Percentiles rank a stretch among this genome's conserved stretches.
phyloP scores from a whole-genome alignment of 371 early-diverging fungal genomes.

The Rhizomucor miehei region DNA sequence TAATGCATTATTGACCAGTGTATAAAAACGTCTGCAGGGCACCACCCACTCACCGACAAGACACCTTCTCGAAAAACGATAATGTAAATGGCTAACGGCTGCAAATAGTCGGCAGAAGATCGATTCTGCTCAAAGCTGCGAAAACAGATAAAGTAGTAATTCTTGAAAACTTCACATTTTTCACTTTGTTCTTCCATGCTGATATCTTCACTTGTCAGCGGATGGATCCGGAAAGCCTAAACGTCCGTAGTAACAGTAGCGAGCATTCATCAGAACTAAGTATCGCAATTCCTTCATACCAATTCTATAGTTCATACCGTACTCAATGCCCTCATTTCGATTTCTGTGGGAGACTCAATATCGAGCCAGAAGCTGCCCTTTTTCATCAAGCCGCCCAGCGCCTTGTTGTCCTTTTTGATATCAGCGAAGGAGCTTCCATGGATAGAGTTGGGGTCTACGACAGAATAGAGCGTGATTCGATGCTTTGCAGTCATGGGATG shows the following conservation, averaged over 20 bases:
- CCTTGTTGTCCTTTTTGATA: conserved; percentile 23
- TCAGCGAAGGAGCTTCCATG: conserved; percentile 37
- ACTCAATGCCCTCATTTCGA: conserved; percentile 67
- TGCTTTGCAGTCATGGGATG: too few species aligned
- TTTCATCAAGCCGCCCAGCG: conserved; percentile 32
- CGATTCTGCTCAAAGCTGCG: conserved; percentile 72
- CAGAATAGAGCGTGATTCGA: conserved; percentile 39
- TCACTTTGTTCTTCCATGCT: conserved; percentile 87
- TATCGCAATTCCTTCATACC: too few species aligned
- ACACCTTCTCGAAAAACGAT: conserved; percentile 79
- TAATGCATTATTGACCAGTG: not conserved
- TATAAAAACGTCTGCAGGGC: not conserved
- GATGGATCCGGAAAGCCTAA: conserved; percentile 76
- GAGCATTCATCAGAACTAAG: too few species aligned
- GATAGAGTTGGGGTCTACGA: conserved; percentile 29
- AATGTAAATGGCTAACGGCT: conserved; percentile 80
- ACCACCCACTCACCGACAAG: conserved; percentile 56
- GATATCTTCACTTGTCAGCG: conserved; percentile 90
- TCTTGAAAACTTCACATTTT: conserved; percentile 88
- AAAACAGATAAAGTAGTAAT: conserved; percentile 91
- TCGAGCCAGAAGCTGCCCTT: conserved; percentile 85
- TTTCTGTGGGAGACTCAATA: conserved; percentile 67
- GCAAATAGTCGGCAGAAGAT: conserved; percentile 63
- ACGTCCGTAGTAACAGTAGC: too few species aligned
- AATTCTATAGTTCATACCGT: conserved; percentile 39